Conservation (phyloP, 495 filamentous ascomycete species). For the Parmelia sp. region DNA sequence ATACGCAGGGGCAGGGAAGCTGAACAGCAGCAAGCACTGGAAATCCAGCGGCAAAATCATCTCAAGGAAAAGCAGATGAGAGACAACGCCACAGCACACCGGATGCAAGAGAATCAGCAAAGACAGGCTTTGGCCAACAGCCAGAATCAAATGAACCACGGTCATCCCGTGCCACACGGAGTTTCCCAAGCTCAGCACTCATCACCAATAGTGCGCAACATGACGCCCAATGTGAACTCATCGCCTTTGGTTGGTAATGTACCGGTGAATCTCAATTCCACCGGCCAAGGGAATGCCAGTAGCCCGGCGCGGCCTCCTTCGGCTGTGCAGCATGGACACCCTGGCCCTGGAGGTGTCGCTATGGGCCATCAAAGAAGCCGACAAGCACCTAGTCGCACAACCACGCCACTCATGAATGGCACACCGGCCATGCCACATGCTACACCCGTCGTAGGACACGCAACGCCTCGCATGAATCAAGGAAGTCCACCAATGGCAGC, state of each 20-base stretch:
- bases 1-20: conserved; percentile 31
- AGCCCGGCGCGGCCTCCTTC: conserved; percentile 74
- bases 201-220: conserved; percentile 71
- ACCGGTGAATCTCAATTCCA: conserved; percentile 74
- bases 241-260: conserved; percentile 64
- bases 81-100: not conserved
- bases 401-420: conserved; percentile 75
- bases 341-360: conserved; percentile 50
- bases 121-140: conserved; percentile 33
- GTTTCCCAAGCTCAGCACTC: conserved; percentile 64
- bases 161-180: conserved; percentile 31
- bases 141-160: conserved; percentile 43
- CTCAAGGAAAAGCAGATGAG: conserved; percentile 5
- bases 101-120: conserved; percentile 15
- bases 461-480: conserved; percentile 65
- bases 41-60: conserved; percentile 4
- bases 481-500: conserved; percentile 60
- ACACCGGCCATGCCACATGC: conserved; percentile 72
- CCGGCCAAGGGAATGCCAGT: conserved; percentile 64
- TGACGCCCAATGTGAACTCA: conserved; percentile 70
- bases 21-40: conserved; percentile 14
- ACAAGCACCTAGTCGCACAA: conserved; percentile 62
- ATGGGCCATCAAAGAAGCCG: conserved; percentile 79
- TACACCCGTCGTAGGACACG: conserved; percentile 62
- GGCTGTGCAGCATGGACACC: conserved; percentile 63